These are phyloP conservation scores for Heliamphora exappendiculata DNA, from an alignment of 148 eudicot genomes.

Conservation along the genomic window DNA sequence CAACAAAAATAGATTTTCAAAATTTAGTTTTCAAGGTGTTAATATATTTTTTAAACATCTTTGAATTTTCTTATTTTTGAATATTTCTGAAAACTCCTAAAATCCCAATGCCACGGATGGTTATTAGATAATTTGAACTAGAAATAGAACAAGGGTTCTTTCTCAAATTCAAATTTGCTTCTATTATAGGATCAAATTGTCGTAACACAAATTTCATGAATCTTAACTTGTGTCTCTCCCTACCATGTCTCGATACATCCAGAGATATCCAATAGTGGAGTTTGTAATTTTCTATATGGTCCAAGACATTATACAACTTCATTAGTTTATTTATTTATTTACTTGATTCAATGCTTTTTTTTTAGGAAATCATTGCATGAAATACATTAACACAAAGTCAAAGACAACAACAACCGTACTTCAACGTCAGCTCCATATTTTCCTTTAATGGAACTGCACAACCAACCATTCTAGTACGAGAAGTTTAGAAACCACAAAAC, in stretches of 20 bases:
- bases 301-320: not conserved
- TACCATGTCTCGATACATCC: not conserved
- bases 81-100: too few species aligned
- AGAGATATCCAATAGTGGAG: not conserved
- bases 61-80: too few species aligned
- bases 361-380: not conserved
- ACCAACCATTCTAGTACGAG: not conserved
- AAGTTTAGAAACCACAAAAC: not conserved
- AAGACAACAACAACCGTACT: not conserved
- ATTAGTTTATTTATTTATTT: not conserved
- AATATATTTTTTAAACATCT: too few species aligned
- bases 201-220: too few species aligned
- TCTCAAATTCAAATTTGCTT: too few species aligned
- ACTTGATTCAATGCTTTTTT: not conserved
- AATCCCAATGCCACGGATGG: too few species aligned
- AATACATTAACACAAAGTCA: not conserved
- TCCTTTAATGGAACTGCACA: not conserved
- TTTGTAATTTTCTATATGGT: not conserved
- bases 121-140: too few species aligned
- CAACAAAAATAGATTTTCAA: too few species aligned
- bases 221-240: too few species aligned
- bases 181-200: too few species aligned
- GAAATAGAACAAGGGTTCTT: too few species aligned
- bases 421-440: not conserved
- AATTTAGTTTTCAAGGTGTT: too few species aligned